Base-by-base conservation (phyloP, 2,329 filamentous ascomycete species). In the Trichoderma oligosporum region DNA sequence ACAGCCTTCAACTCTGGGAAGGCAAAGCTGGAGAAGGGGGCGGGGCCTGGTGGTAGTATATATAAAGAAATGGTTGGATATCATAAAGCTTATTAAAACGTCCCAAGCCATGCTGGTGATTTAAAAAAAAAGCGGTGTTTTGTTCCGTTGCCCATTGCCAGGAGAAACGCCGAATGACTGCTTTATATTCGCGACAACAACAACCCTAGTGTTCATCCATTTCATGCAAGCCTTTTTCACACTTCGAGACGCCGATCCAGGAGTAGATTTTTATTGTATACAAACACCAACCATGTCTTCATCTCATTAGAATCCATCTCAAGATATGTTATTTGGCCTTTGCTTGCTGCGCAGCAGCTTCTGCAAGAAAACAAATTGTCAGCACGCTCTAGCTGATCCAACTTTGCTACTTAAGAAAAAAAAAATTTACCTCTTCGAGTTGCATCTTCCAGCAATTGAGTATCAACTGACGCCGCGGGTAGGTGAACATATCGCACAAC, bases 401-500 rank as follows among this genome's bases (percentile, higher is more conserved):
- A 16, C 2, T 16, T 20, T 4, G 4, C 29, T 22, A 5, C 6
- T 2, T 9, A 11, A 8, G 35, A 8, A 24, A 11, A 8, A 25
- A 8, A 24, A 7, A 33, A 64, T 75, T 67, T 76, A 89, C 89
- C 89, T 85, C 90, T 86, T 72, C 90, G 84, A 60, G 90, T 96
- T 18, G 92, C 92, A 76, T 97, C 92, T 76, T 97, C 92, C 61
- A 97, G 75, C 61, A 97, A 74, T 31, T 89, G 87, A 24, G 91
- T 87, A 70, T 97, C 92, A 36, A 97, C 91, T 41, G 89, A 87
- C 25, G 80, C 82, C 7, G 87, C 86, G 0, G 92, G 91, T 49
- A 97, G 77, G 72, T 97, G 90, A 48, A 97, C 91, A 69, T 97
- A 97, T 65, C 92, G 82, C 62, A 97, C 92, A 42, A 96, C 92